These are phyloP conservation scores for Halophytophthora polymorphica DNA, from an alignment of 352 stramenopile genomes.

Conservation along the genomic window DNA sequence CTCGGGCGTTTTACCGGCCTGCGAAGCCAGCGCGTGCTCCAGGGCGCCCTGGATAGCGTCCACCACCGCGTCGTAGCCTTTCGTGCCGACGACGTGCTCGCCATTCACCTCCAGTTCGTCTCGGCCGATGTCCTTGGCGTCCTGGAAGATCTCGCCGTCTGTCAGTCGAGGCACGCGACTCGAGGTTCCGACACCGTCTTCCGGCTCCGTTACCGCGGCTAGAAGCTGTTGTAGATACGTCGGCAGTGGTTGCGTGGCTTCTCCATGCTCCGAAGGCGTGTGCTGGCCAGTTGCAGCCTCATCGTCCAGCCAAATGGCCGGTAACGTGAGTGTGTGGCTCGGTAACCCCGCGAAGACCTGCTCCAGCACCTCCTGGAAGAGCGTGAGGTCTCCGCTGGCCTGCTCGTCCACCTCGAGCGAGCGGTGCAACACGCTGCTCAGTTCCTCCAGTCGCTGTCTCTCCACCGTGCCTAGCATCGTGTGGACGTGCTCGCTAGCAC, in stretches of 20 bases:
- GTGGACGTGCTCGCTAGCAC: constrained; percentile 12
- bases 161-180: constrained; percentile 26
- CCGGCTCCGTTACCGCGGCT: constrained; percentile 7
- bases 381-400: constrained; percentile 28
- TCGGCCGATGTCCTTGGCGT: constrained; percentile 78
- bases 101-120: constrained; percentile 75
- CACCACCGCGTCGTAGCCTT: constrained; percentile 64
- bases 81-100: constrained; percentile 32
- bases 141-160: constrained; percentile 64
- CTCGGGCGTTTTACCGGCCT: constrained; percentile 28
- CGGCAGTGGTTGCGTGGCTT: constrained; percentile 1
- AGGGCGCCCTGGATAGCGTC: constrained; percentile 42
- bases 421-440: constrained; percentile 36
- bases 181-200: constrained; percentile 1
- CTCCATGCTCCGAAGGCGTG: neutral
- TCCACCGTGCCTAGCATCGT: constrained; percentile 8
- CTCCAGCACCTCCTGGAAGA: constrained; percentile 61
- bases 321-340: constrained; percentile 32
- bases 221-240: constrained; percentile 44
- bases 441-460: constrained; percentile 31
- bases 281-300: neutral
- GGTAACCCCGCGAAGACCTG: constrained; percentile 42
- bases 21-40: constrained; percentile 23
- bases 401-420: constrained; percentile 20
- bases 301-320: constrained; percentile 40